Base-by-base conservation (phyloP, 805 yeast genomes). In the Yamadazyma phyllophila region DNA sequence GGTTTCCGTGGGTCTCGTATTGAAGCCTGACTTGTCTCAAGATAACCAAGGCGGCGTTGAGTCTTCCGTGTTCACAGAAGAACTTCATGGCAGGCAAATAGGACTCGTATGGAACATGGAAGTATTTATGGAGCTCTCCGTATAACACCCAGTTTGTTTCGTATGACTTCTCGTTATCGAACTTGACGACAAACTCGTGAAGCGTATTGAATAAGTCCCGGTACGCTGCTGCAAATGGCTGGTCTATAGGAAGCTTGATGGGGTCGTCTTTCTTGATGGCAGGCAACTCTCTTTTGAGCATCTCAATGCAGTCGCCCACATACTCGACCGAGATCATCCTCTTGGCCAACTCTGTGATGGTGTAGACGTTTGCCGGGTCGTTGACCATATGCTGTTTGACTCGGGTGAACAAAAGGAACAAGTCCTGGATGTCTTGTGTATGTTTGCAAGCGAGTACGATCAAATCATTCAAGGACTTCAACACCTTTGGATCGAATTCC, bases 111-210 rank as follows among this genome's bases (percentile, higher is more conserved):
- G 90, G 86, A 1, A 84, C 69, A 27, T 65, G 55, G 57, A 85
- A 83, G 43, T 77, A 73, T 51, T 74, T 67, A 54, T 78, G 77
- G 37, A 85, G 55, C 44, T 76, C 78, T 3, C 79, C 80, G 52
- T 81, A 85, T 4, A 85, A 62, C 6, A 72, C 73, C 84, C 80
- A 75, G 51, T 85, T 83, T 0, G 81, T 76, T 46, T 74, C 76
- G 15, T 27, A 45, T 0, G 70, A 58, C 2, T 50, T 41, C 39
- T 71, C 74, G 26, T 56, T 55, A 6, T 49, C 55, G 51, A 63
- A 66, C 0, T 56, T 48, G 15, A 62, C 53, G 5, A 65, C 71
- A 54, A 63, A 69, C 2, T 50, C 49, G 48, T 66, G 67, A 13
- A 71, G 51, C 5, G 41, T 36, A 9, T 59, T 50, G 37, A 70